Percentiles rank a stretch among this genome's conserved stretches.
Conservation (phyloP, 1,284 basidiomycete species). For the Porogramme epimiltina region DNA sequence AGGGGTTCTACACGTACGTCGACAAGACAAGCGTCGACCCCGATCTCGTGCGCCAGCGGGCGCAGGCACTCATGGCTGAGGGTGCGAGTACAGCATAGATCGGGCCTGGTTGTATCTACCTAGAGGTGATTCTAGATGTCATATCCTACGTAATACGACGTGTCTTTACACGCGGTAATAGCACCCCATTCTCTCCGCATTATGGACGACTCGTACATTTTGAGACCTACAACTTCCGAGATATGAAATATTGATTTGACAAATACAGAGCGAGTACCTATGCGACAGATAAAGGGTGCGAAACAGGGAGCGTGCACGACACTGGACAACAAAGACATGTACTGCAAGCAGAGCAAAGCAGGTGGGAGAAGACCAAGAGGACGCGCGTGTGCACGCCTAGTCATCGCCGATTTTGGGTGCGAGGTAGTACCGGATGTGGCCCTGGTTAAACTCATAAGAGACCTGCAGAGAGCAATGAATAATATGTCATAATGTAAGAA, state of each 20-base stretch:
- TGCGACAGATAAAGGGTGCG: slow-evolving; percentile 8
- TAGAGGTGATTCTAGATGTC: no score
- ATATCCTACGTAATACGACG: no score
- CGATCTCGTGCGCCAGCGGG: slow-evolving; percentile 54
- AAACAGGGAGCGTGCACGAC: slow-evolving; percentile 4
- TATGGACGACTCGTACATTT: no score
- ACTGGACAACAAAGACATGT: slow-evolving; percentile 2
- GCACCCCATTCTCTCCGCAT: no score
- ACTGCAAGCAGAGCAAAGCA: slow-evolving; percentile 1
- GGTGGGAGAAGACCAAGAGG: not conserved
- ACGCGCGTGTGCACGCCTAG: slow-evolving; percentile 29
- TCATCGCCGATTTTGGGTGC: slow-evolving; percentile 90
- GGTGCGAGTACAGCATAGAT: no score
- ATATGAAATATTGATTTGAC: not conserved
- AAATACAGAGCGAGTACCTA: slow-evolving; percentile 14
- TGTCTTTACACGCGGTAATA: no score
- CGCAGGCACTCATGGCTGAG: slow-evolving; percentile 45
- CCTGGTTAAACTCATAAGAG: slow-evolving; percentile 84
- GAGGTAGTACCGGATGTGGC: slow-evolving; percentile 84
- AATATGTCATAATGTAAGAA: no score
- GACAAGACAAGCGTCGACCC: slow-evolving; percentile 62
- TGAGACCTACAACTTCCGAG: no score
- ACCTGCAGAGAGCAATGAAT: slow-evolving; percentile 50
- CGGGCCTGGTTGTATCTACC: no score
- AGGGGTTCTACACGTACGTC: slow-evolving; percentile 60